Evolutionary conservation across 495 filamentous ascomycete species (phyloP).

Genomic region (Neurospora sp.): DNA sequence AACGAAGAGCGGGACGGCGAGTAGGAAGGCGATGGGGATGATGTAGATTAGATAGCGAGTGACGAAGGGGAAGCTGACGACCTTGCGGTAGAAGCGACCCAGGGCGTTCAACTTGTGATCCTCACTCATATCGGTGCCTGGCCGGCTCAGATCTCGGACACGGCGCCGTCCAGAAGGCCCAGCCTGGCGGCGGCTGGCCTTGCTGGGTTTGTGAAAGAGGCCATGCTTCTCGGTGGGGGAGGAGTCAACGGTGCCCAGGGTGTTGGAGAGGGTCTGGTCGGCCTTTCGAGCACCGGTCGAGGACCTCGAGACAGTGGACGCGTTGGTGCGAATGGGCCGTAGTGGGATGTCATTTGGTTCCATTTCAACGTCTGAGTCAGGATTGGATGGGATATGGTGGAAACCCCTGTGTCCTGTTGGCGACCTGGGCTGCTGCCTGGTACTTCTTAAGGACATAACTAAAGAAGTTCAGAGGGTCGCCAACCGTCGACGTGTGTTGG

Average conservation of each 20-base stretch:
- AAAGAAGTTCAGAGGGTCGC: neutral
- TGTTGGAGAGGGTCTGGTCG: slow-evolving; percentile 26
- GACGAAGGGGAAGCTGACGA: slow-evolving; percentile 74
- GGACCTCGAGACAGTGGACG: slow-evolving; percentile 29
- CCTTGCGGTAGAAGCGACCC: slow-evolving; percentile 78
- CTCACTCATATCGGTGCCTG: slow-evolving; percentile 46
- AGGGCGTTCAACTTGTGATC: slow-evolving; percentile 59
- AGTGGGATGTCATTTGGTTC: slow-evolving; percentile 38
- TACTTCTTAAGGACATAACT: slow-evolving; percentile 22
- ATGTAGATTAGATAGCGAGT: slow-evolving; percentile 88
- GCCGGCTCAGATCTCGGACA: slow-evolving; percentile 37
- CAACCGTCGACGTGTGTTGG: neutral
- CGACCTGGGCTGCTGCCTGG: slow-evolving; percentile 5
- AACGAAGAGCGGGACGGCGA: slow-evolving; percentile 75
- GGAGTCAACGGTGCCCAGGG: slow-evolving; percentile 12
- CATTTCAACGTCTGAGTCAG: slow-evolving; percentile 14
- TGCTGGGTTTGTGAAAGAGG: slow-evolving; percentile 36
- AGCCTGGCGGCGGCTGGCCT: neutral
- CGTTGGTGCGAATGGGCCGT: slow-evolving; percentile 37
- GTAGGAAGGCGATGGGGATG: slow-evolving; percentile 59
- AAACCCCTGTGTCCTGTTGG: slow-evolving; percentile 1
- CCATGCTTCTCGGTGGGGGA: slow-evolving; percentile 26
- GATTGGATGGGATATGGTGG: neutral
- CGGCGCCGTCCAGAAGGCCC: slow-evolving; percentile 45
- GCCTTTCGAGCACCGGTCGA: slow-evolving; percentile 40